These are phyloP conservation scores for Stagonosporopsis vannaccii DNA, from an alignment of 2,329 filamentous ascomycete species.

Conservation along the genomic window DNA sequence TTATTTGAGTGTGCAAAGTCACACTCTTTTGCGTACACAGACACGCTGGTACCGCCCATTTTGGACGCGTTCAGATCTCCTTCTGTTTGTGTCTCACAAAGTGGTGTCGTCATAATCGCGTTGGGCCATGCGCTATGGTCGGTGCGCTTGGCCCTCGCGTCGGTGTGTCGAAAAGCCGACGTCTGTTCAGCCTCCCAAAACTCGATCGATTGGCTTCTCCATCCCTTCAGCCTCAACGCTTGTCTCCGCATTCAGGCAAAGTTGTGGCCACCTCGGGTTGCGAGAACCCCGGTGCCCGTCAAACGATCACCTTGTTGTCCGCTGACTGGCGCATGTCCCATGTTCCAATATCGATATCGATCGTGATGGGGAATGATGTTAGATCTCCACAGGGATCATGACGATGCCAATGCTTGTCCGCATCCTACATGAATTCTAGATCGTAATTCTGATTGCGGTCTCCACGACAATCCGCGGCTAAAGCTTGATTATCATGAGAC, in stretches of 20 bases:
- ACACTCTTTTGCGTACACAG: slow-evolving; percentile 10
- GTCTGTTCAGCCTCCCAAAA: slow-evolving; percentile 7
- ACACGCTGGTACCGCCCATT: slow-evolving; percentile 16
- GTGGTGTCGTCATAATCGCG: slow-evolving; percentile 30
- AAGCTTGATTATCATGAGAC: not conserved
- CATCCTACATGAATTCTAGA: not conserved
- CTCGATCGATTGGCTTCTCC: slow-evolving; percentile 22
- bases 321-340: not conserved
- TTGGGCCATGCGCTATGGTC: slow-evolving; percentile 15
- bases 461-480: not conserved
- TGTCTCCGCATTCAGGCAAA: slow-evolving; percentile 6
- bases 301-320: not conserved
- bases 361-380: not conserved
- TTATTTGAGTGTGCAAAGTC: slow-evolving; percentile 8
- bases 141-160: slow-evolving; percentile 20
- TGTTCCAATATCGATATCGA: slow-evolving; percentile 2
- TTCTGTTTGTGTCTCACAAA: slow-evolving; percentile 11
- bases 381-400: slow-evolving; percentile 10
- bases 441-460: not conserved
- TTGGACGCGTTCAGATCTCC: slow-evolving; percentile 16
- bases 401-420: slow-evolving; percentile 13
- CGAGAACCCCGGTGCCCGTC: slow-evolving; percentile 3
- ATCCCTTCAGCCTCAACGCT: slow-evolving; percentile 22
- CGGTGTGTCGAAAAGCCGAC: slow-evolving; percentile 25
- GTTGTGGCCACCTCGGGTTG: not conserved